Base-by-base conservation (phyloP, 2,329 filamentous ascomycete species). In the Fusarium camptoceras region DNA sequence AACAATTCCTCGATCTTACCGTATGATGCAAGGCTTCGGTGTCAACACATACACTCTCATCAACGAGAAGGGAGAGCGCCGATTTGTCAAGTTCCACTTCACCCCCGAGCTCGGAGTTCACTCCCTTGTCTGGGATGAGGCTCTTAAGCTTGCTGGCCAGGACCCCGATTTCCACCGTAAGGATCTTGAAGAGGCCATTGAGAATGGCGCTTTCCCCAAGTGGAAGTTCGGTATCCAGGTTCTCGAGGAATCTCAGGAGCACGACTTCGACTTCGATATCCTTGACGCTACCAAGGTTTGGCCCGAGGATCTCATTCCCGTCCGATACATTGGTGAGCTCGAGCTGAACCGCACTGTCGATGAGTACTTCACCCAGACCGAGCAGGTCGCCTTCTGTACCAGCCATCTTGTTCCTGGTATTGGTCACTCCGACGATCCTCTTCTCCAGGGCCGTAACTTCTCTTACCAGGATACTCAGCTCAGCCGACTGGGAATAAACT, bases 21-120 rank as follows among this genome's bases (percentile, higher is more conserved):
- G 92, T 25, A 94, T 94, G 91, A 94, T 95, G 91, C 91, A 95
- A 71, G 92, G 92, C 0, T 95, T 94, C 60, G 92, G 92, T 56
- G 92, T 95, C 72, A 94, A 95, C 79, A 94, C 93, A 0, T 95
- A 85, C 73, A 91, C 87, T 0, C 84, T 94, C 4, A 83, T 84
- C 65, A 94, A 94, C 64, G 86, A 84, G 25, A 85, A 91, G 69
- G 91, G 91, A 24, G 87, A 92, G 76, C 85, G 90, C 2, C 84
- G 87, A 59, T 94, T 94, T 70, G 90, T 93, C 78, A 95, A 95
- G 80, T 94, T 94, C 76, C 88, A 91, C 76, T 94, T 87, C 74
- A 94, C 88, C 0, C 92, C 92, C 0, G 88, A 91, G 58, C 85
- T 94, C 0, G 92, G 92, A 55, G 90, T 94, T 0, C 91, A 93